Percentiles rank a stretch among this genome's conserved stretches.
Evolutionary conservation across 2,329 filamentous ascomycete genomes (phyloP).

Genomic region (Exophiala mesophila): DNA sequence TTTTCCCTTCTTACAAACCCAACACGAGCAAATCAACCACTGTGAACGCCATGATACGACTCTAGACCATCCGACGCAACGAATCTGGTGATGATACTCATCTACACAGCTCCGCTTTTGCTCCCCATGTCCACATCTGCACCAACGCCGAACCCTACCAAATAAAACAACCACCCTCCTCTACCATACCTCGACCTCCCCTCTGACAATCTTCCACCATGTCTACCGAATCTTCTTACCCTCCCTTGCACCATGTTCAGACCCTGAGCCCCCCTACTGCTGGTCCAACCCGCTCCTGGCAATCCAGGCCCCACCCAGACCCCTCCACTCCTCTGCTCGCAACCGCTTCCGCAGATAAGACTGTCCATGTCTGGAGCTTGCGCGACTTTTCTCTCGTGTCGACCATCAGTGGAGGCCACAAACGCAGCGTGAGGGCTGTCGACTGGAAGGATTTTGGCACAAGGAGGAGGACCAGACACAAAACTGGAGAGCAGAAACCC

Average conservation of each 20-base stretch:
- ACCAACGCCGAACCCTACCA: no score
- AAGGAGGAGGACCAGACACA: neutral
- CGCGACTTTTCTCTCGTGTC: constrained; percentile 73
- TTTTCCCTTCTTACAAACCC: no score
- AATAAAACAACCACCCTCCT: no score
- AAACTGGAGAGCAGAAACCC: constrained; percentile 44
- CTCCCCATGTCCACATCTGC: no score
- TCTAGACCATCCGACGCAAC: no score
- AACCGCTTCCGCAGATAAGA: constrained; percentile 79
- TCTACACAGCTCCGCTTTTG: no score
- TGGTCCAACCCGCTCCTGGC: constrained; percentile 64
- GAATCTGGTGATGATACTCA: no score
- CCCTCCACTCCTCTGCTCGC: constrained; percentile 82
- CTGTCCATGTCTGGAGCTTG: constrained; percentile 84
- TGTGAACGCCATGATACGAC: no score
- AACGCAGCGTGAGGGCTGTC: constrained; percentile 76
- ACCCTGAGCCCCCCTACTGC: constrained; percentile 24
- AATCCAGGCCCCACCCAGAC: constrained; percentile 64
- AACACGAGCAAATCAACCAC: no score
- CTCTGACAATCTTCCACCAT: no score
- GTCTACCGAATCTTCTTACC: no score
- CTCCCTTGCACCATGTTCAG: constrained; percentile 13
- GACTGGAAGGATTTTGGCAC: constrained; percentile 64
- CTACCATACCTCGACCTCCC: no score
- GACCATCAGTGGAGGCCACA: constrained; percentile 79